Conservation (phyloP, 2,329 filamentous ascomycete species). For the Arthroderma sp. region DNA sequence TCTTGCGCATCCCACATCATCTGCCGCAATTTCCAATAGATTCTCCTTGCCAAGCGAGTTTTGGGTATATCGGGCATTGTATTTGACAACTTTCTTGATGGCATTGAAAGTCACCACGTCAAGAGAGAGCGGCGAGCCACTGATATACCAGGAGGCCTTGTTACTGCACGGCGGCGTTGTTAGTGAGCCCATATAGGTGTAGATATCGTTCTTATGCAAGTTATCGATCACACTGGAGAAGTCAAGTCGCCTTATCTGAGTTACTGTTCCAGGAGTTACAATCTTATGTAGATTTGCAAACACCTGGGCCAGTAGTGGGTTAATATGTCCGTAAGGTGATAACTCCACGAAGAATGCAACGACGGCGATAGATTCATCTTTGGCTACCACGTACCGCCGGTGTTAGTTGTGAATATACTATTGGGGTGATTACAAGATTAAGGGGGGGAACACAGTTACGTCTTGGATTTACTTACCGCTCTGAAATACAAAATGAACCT, state of each 20-base stretch:
- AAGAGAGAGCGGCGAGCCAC: constrained; percentile 36
- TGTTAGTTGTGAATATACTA: neutral
- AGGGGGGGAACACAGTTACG: neutral
- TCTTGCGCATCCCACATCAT: neutral
- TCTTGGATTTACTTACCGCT: constrained; percentile 14
- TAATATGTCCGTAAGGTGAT: neutral
- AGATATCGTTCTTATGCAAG: neutral
- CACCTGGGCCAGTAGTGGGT: neutral
- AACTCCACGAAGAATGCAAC: constrained; percentile 1
- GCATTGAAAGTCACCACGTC: constrained; percentile 38
- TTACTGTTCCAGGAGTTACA: neutral
- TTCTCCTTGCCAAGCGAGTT: neutral
- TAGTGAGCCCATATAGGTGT: constrained; percentile 44
- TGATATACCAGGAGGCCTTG: constrained; percentile 43
- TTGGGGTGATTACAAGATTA: neutral
- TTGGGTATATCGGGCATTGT: constrained; percentile 14
- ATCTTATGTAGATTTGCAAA: neutral
- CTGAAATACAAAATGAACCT: constrained; percentile 49
- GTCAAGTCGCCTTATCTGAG: neutral
- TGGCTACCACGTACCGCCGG: neutral
- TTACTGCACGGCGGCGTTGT: constrained; percentile 53
- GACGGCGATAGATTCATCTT: neutral
- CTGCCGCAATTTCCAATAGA: neutral
- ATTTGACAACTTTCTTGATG: constrained; percentile 38
- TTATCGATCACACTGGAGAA: neutral